Evolutionary conservation across 768 basidiomycete genomes (phyloP).

Genomic region (Leucosporidium yakuticum): DNA sequence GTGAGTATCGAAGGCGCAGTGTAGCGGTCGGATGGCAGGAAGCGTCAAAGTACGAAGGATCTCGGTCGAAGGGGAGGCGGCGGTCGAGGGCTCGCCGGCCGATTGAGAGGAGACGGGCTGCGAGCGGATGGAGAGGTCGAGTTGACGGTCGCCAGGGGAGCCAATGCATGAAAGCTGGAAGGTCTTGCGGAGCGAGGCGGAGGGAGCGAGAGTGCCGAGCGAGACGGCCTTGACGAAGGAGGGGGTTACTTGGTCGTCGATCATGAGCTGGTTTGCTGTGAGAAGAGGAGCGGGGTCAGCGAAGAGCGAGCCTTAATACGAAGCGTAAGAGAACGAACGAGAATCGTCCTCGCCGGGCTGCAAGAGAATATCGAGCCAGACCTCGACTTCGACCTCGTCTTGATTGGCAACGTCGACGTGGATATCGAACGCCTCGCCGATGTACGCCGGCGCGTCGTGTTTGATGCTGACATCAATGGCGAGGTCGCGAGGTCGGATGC

Average conservation of each 20-base stretch:
- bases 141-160: conserved; percentile 60
- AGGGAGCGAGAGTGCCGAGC: conserved; percentile 61
- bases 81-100: conserved; percentile 19
- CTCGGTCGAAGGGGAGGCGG: conserved; percentile 51
- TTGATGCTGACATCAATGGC: conserved; percentile 53
- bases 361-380: conserved; percentile 66
- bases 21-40: conserved; percentile 61
- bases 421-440: conserved; percentile 77
- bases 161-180: conserved; percentile 60
- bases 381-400: conserved; percentile 64
- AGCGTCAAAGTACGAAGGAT: conserved; percentile 62
- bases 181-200: conserved; percentile 56
- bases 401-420: conserved; percentile 61
- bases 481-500: conserved; percentile 55
- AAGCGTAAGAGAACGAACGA: conserved; percentile 47
- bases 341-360: conserved; percentile 74
- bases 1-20: conserved; percentile 49
- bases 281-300: no score
- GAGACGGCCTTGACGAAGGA: conserved; percentile 68
- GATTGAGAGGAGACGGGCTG: conserved; percentile 39
- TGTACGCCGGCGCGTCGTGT: conserved; percentile 64
- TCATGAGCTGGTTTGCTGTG: conserved; percentile 51
- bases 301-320: background rate
- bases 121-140: conserved; percentile 77
- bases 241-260: conserved; percentile 51